Conservation (phyloP, 306 rosid genomes). For the Vicia faba region DNA sequence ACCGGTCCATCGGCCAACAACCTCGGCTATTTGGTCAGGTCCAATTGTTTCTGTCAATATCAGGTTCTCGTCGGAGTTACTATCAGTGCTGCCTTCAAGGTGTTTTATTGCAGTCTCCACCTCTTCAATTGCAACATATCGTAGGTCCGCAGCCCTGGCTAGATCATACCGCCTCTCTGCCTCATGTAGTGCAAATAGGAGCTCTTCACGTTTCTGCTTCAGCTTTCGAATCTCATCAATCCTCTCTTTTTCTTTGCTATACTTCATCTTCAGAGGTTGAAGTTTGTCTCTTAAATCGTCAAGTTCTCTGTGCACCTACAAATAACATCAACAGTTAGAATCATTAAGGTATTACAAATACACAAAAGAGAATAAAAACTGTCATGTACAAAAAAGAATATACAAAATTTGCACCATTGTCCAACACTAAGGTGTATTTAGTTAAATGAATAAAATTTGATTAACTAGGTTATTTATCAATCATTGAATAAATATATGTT, state of each 20-base stretch:
- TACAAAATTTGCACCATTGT: background rate
- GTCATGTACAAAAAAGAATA: too few relatives aligned
- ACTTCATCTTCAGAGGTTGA: slow-evolving; percentile 84
- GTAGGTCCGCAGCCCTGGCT: slow-evolving; percentile 83
- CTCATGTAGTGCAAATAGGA: slow-evolving; percentile 68
- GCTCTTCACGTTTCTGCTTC: slow-evolving; percentile 81
- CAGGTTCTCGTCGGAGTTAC: slow-evolving; percentile 42
- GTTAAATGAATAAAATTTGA: too few relatives aligned
- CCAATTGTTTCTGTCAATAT: slow-evolving; percentile 89
- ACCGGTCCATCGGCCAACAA: slow-evolving; percentile 95
- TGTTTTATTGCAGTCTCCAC: slow-evolving; percentile 69
- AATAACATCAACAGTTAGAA: background rate
- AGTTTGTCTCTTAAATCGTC: slow-evolving; percentile 89
- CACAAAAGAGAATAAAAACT: background rate
- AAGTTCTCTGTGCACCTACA: slow-evolving; percentile 72
- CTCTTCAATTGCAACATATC: slow-evolving; percentile 87
- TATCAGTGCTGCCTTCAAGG: slow-evolving; percentile 69
- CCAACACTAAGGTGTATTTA: too few relatives aligned
- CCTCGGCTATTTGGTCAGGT: slow-evolving; percentile 87
- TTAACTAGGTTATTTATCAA: too few relatives aligned
- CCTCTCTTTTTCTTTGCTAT: slow-evolving; percentile 80
- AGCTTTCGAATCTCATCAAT: slow-evolving; percentile 73
- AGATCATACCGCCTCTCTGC: slow-evolving; percentile 89
- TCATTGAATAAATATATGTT: too few relatives aligned
- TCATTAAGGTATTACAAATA: background rate